Evolutionary conservation across 176 grass and related monocot genomes (phyloP).

Genomic region (Carex myosuroides): DNA sequence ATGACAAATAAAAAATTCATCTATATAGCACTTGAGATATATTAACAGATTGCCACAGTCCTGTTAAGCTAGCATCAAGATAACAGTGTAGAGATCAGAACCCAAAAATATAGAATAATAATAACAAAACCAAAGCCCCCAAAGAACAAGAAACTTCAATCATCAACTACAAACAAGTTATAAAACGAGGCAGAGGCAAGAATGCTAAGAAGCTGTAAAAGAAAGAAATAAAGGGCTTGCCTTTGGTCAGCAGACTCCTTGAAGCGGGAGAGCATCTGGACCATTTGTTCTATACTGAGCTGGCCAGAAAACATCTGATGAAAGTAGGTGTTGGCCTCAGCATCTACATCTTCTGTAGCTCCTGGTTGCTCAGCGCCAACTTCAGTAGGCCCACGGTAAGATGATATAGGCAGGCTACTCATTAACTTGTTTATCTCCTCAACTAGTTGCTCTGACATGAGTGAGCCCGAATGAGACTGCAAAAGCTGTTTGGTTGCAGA

Average conservation of each 20-base stretch:
- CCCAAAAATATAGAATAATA: background rate
- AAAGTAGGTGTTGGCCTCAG: slow-evolving; percentile 71
- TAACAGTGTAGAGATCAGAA: background rate
- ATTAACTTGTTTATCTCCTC: slow-evolving; percentile 72
- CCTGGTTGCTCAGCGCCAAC: slow-evolving; percentile 36
- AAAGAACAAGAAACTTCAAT: slow-evolving; percentile 13
- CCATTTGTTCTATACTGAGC: slow-evolving; percentile 66
- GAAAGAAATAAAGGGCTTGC: slow-evolving; percentile 24
- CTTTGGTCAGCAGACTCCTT: slow-evolving; percentile 87
- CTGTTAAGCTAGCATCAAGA: background rate
- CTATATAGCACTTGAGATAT: background rate
- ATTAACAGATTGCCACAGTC: background rate
- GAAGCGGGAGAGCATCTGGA: slow-evolving; percentile 87
- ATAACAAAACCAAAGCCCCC: background rate
- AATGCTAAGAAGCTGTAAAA: background rate
- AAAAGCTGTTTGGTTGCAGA: slow-evolving; percentile 42
- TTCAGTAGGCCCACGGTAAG: slow-evolving; percentile 32
- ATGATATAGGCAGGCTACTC: slow-evolving; percentile 40
- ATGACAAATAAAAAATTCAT: background rate
- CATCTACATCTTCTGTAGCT: slow-evolving; percentile 58
- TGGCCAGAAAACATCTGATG: slow-evolving; percentile 91
- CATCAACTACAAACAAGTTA: background rate
- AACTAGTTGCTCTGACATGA: slow-evolving; percentile 47
- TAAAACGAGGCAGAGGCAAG: background rate
- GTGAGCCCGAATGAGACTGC: slow-evolving; percentile 54